phyloP scores from a whole-genome alignment of 495 filamentous ascomycete species.

The Podospora appendiculata region DNA sequence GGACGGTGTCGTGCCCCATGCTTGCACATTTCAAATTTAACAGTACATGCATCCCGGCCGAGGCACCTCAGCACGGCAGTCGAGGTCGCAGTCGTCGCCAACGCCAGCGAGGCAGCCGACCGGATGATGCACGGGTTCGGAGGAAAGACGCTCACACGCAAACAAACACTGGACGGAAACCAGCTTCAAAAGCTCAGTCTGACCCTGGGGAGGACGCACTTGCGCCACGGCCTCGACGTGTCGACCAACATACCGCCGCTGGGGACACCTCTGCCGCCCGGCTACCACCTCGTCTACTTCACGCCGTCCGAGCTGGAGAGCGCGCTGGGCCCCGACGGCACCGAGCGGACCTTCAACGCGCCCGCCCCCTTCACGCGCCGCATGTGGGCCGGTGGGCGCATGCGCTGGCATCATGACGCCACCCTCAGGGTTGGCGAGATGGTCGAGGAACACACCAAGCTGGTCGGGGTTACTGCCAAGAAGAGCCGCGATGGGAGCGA shows the following conservation, averaged over 20 bases:
- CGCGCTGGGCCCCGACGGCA: constrained; percentile 52
- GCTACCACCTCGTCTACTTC: constrained; percentile 56
- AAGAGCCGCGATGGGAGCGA: constrained; percentile 45
- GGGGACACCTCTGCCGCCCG: constrained; percentile 44
- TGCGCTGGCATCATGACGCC: constrained; percentile 31
- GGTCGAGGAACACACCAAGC: constrained; percentile 49
- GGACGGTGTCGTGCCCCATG: too few relatives aligned
- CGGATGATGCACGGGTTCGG: too few relatives aligned
- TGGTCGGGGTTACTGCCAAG: constrained; percentile 46
- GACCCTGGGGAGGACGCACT: constrained; percentile 40
- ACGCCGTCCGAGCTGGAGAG: constrained; percentile 43
- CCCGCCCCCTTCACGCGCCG: constrained; percentile 52
- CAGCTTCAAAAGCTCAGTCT: constrained; percentile 49
- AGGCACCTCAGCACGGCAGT: too few relatives aligned
- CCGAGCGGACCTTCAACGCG: constrained; percentile 52
- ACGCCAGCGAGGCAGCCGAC: too few relatives aligned
- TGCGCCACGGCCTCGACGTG: constrained; percentile 11
- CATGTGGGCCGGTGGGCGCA: constrained; percentile 63
- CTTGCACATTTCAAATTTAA: too few relatives aligned
- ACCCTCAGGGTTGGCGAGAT: constrained; percentile 36
- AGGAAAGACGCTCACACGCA: constrained; percentile 20
- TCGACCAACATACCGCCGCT: constrained; percentile 18
- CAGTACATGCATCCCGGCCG: too few relatives aligned
- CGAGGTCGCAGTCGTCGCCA: too few relatives aligned
- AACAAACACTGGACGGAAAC: constrained; percentile 48